A percentile compares a stretch with the other conserved stretches of the same genome.
Evolutionary conservation across 495 filamentous ascomycete genomes (phyloP).

Genomic region (Xylaria scruposa): DNA sequence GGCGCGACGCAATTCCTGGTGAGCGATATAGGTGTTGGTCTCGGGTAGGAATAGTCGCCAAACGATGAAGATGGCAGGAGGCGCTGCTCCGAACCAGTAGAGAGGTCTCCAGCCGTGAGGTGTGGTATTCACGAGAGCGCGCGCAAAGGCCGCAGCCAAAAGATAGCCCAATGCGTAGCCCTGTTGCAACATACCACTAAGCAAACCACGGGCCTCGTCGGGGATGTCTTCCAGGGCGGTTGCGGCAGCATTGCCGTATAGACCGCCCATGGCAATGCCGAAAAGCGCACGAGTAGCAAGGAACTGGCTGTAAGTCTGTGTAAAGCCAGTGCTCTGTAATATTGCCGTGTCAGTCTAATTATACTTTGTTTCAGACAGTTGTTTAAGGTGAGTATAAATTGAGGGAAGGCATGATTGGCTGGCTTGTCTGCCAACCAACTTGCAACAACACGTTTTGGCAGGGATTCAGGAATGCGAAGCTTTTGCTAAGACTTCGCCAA

Average conservation of each 20-base stretch:
- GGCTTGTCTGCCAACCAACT: not conserved
- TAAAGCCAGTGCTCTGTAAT: slow-evolving; percentile 73
- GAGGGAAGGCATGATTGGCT: not conserved
- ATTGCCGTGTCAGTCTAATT: slow-evolving; percentile 26
- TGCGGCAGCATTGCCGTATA: slow-evolving; percentile 87
- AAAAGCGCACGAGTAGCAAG: slow-evolving; percentile 84
- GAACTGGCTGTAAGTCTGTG: slow-evolving; percentile 77
- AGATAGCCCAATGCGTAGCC: slow-evolving; percentile 91
- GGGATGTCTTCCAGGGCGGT: slow-evolving; percentile 89
- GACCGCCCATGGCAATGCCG: slow-evolving; percentile 86
- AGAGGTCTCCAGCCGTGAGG: slow-evolving; percentile 79
- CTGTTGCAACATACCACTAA: slow-evolving; percentile 85
- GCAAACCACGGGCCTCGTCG: slow-evolving; percentile 71
- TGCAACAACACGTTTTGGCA: not conserved
- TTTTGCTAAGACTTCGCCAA: slow-evolving; percentile 44
- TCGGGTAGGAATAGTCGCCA: slow-evolving; percentile 81
- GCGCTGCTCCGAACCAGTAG: slow-evolving; percentile 85
- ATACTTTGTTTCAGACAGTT: not conserved
- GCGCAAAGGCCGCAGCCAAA: slow-evolving; percentile 77
- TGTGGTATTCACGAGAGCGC: slow-evolving; percentile 74
- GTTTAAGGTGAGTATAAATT: not conserved
- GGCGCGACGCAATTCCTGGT: slow-evolving; percentile 63
- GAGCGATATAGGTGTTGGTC: slow-evolving; percentile 70
- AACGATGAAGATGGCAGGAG: slow-evolving; percentile 79
- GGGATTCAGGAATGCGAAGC: slow-evolving; percentile 33